Percentiles rank a stretch among this genome's conserved stretches.
Conservation (phyloP, 2,329 filamentous ascomycete species). For the Hypomyces perniciosus region DNA sequence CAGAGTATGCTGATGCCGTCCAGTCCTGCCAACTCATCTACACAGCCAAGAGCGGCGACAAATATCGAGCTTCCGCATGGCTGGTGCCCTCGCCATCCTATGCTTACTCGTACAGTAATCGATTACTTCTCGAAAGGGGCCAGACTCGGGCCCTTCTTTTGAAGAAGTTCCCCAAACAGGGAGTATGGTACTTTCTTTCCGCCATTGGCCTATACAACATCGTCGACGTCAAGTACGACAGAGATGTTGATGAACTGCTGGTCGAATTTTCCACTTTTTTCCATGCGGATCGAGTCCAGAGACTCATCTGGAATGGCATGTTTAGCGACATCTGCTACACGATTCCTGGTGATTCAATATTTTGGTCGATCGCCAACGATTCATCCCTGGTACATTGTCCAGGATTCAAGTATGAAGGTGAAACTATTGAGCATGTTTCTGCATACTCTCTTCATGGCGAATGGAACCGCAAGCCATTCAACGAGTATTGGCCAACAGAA, state of each 20-base stretch:
- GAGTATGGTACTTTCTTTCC: slow-evolving; percentile 19
- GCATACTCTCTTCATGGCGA: not conserved
- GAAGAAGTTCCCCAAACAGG: slow-evolving; percentile 13
- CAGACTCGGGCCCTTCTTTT: slow-evolving; percentile 16
- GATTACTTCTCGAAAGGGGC: not conserved
- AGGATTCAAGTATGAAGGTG: not conserved
- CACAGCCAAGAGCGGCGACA: not conserved
- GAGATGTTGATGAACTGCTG: not conserved
- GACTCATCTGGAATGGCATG: not conserved
- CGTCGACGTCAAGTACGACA: not conserved
- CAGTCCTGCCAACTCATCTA: not conserved
- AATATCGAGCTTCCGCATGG: slow-evolving; percentile 2
- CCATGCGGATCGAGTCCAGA: slow-evolving; percentile 1
- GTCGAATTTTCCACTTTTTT: slow-evolving; percentile 19
- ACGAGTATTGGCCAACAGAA: slow-evolving; percentile 1
- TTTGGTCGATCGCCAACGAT: not conserved
- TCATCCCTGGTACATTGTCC: not conserved
- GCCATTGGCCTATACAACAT: slow-evolving; percentile 13
- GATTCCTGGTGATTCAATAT: not conserved
- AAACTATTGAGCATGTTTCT: not conserved
- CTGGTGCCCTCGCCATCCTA: slow-evolving; percentile 15
- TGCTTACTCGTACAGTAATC: not conserved
- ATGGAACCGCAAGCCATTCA: slow-evolving; percentile 10
- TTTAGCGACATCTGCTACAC: not conserved
- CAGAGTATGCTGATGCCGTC: not conserved